Percentiles rank a stretch among this genome's conserved stretches.
phyloP scores from a whole-genome alignment of 164 flowering plant species.

The Aristolochia contorta region DNA sequence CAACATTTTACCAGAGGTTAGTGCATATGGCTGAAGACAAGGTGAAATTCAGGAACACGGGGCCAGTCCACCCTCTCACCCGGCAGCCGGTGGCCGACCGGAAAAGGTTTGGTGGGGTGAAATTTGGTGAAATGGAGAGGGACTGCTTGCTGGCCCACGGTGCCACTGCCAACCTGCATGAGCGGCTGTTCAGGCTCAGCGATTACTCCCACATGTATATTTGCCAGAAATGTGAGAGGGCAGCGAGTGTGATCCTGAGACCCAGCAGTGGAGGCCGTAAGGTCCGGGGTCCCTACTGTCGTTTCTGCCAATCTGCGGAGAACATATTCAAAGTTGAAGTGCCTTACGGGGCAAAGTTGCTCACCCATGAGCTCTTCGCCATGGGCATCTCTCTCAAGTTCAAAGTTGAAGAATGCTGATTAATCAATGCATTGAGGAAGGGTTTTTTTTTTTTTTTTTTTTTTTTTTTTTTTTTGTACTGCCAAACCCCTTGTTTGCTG shows the following conservation, averaged over 20 bases:
- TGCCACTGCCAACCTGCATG: constrained; percentile 82
- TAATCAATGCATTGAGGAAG: neutral
- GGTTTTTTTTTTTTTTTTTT: no score
- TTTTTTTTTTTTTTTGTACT: no score
- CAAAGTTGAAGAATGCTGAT: constrained; percentile 34
- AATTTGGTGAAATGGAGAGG: constrained; percentile 98
- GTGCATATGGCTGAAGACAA: constrained; percentile 95
- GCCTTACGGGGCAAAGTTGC: constrained; percentile 89
- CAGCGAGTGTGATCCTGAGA: constrained; percentile 66
- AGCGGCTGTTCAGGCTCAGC: constrained; percentile 82
- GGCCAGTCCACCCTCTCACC: constrained; percentile 94
- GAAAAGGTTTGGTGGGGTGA: constrained; percentile 88
- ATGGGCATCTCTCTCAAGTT: constrained; percentile 85
- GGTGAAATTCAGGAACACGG: constrained; percentile 91
- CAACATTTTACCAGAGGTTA: constrained; percentile 86
- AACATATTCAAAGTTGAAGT: constrained; percentile 58
- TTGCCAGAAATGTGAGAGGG: constrained; percentile 51
- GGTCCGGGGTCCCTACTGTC: constrained; percentile 75
- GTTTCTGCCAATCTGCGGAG: constrained; percentile 61
- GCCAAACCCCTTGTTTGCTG: no score
- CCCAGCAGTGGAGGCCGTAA: constrained; percentile 45
- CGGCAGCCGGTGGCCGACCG: constrained; percentile 91
- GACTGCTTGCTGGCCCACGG: constrained; percentile 97
- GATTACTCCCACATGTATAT: constrained; percentile 81
- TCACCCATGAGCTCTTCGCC: constrained; percentile 85